These are phyloP conservation scores for Chernovozyma sophiae-reginae DNA, from an alignment of 1,139 yeast genomes.

Conservation along the genomic window DNA sequence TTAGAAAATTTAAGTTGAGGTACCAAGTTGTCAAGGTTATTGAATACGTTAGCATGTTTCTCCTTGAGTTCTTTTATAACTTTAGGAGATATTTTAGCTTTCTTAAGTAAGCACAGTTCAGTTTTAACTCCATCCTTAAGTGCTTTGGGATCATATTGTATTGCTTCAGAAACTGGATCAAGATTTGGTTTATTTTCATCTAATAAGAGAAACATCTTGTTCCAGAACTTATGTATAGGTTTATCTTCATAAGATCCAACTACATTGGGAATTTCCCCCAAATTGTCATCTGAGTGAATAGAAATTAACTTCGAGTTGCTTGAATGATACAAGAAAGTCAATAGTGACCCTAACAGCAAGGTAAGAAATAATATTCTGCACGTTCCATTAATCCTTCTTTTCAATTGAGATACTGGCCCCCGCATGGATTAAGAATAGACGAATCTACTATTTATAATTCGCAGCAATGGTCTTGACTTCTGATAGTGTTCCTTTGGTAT, in stretches of 20 bases:
- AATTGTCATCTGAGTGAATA: neutral
- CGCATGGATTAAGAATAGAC: no score
- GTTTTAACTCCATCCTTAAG: constrained; percentile 24
- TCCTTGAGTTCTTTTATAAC: constrained; percentile 19
- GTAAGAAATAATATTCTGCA: neutral
- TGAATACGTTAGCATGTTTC: constrained; percentile 23
- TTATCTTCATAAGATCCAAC: neutral
- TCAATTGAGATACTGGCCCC: no score
- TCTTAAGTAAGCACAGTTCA: constrained; percentile 25
- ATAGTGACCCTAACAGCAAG: neutral
- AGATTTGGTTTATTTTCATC: constrained; percentile 11
- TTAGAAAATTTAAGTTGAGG: constrained; percentile 21
- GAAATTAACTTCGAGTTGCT: neutral
- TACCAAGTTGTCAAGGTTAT: constrained; percentile 23
- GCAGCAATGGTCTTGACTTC: no score
- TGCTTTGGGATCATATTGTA: constrained; percentile 19
- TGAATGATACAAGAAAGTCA: neutral
- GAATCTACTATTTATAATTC: no score
- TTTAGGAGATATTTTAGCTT: constrained; percentile 24
- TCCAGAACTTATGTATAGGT: constrained; percentile 16
- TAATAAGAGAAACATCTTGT: constrained; percentile 12
- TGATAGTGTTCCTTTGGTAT: no score
- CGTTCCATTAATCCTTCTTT: neutral
- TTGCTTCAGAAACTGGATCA: constrained; percentile 16
- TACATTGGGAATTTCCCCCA: constrained; percentile 1